Evolutionary conservation across 2,329 filamentous ascomycete genomes (phyloP).

Genomic region (Colletotrichum euphorbiae): DNA sequence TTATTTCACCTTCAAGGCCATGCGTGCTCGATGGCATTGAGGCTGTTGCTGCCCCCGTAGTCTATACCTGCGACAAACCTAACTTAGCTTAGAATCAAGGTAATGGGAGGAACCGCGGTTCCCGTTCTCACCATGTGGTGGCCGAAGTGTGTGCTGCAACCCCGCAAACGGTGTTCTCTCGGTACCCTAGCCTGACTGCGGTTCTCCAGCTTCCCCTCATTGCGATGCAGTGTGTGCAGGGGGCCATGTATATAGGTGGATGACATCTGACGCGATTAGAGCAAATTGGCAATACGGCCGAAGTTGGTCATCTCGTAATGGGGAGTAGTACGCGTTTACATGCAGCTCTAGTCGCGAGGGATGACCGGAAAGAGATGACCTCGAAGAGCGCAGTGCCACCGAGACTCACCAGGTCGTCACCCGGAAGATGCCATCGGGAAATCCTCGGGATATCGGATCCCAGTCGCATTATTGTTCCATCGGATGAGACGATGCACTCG

Average conservation of each 20-base stretch:
- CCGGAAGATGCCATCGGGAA: no score
- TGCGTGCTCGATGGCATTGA: no score
- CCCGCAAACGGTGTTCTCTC: constrained; percentile 10
- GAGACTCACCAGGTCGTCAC: no score
- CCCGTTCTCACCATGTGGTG: no score
- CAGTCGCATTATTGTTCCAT: no score
- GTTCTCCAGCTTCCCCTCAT: constrained; percentile 28
- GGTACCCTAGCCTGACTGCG: constrained; percentile 9
- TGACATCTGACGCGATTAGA: constrained; percentile 20
- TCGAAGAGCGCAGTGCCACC: no score
- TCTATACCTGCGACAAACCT: neutral
- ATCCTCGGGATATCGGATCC: no score
- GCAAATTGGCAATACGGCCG: neutral
- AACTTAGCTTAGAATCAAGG: neutral
- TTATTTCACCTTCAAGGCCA: no score
- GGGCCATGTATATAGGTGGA: neutral
- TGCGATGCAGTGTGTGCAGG: constrained; percentile 7
- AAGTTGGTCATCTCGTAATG: neutral
- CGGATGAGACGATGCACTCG: neutral
- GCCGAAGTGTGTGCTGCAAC: neutral
- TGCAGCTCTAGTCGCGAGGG: no score
- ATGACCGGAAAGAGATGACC: no score
- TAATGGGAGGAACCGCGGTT: constrained; percentile 14
- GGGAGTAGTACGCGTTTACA: neutral
- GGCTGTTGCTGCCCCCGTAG: no score